Base-by-base conservation (phyloP, 192 early-diverging fungal species). In the Coemansia sp. region DNA sequence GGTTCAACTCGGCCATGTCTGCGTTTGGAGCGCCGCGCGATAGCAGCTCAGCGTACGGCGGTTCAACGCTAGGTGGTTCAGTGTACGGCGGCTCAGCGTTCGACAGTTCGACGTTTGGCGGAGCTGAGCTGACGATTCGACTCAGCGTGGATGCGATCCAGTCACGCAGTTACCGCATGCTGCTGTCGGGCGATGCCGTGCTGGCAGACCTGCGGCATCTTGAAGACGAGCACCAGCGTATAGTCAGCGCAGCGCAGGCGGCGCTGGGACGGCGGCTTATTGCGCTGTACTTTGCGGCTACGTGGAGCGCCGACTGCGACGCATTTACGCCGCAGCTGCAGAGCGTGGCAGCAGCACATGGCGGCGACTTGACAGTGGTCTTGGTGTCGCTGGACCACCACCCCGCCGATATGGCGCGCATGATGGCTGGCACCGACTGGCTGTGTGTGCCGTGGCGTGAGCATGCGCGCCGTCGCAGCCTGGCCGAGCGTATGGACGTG, bases 241-340 rank as follows among this genome's bases (percentile, higher is more conserved):
- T 64, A 4, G 70, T 73, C 5, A 57, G 65, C 32, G 53, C 65
- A 9, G 43, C 65, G 27, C 70, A 65, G 32, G 69, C 70, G 10
- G 63, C 66, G 19, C 62, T 78, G 48, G 63, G 66, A 24, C 27
- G 41, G 16, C 72, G 68, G 57, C 63, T 78, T 14, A 53, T 78
- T 8, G 70, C 48, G 4, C 37, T 78, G 43, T 78, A 78, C 37
- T 78, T 78, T 73, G 75, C 66, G n/a, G 75, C 75, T 3, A 69
- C 75, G 20, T 78, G 75, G 75, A 78, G 75, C 54, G 70, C 75
- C 16, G 75, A 78, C 50, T 78, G 75, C 66, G 75, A 78, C 66
- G 75, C 63, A n/a, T 78, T 78, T 53, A 62, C 70, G 43, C 63
- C 75, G 56, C 65, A 61, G n/a, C 57, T 78, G 43, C 54, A 38